Percentiles rank a stretch among this genome's conserved stretches.
Evolutionary conservation across 164 flowering plant species (phyloP).

Genomic region (Aristolochia contorta): DNA sequence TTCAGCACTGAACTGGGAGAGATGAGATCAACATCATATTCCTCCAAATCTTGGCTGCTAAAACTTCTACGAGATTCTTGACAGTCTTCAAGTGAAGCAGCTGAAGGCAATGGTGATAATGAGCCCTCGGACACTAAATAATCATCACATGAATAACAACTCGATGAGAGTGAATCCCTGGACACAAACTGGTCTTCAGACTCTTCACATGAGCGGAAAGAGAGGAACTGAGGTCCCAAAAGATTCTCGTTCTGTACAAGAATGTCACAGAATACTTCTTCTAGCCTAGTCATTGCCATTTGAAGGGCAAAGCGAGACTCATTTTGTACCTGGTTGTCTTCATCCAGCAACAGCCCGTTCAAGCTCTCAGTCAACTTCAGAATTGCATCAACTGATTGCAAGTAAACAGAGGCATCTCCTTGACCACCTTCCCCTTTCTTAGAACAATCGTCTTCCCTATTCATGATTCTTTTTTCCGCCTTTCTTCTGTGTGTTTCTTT

Average conservation of each 20-base stretch:
- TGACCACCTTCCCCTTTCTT: conserved; percentile 67
- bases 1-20: conserved; percentile 48
- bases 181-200: conserved; percentile 35
- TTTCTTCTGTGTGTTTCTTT: neutral
- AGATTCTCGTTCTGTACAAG: conserved; percentile 51
- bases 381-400: conserved; percentile 47
- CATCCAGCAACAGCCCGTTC: conserved; percentile 21
- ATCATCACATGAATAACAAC: conserved; percentile 52
- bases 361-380: conserved; percentile 34
- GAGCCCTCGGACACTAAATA: conserved; percentile 37
- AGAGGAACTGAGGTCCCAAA: conserved; percentile 60
- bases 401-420: conserved; percentile 43
- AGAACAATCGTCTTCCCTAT: conserved; percentile 48
- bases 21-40: conserved; percentile 48
- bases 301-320: conserved; percentile 48
- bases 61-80: conserved; percentile 2
- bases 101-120: conserved; percentile 32
- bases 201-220: conserved; percentile 66
- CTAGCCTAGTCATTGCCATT: conserved; percentile 66
- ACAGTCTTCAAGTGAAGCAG: conserved; percentile 40
- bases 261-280: conserved; percentile 60
- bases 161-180: conserved; percentile 29
- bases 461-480: conserved; percentile 19
- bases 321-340: conserved; percentile 17
- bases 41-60: conserved; percentile 43